Percentiles rank a stretch among this genome's conserved stretches.
Conservation (phyloP, 2,329 filamentous ascomycete species). For the Bipolaris zeicola region DNA sequence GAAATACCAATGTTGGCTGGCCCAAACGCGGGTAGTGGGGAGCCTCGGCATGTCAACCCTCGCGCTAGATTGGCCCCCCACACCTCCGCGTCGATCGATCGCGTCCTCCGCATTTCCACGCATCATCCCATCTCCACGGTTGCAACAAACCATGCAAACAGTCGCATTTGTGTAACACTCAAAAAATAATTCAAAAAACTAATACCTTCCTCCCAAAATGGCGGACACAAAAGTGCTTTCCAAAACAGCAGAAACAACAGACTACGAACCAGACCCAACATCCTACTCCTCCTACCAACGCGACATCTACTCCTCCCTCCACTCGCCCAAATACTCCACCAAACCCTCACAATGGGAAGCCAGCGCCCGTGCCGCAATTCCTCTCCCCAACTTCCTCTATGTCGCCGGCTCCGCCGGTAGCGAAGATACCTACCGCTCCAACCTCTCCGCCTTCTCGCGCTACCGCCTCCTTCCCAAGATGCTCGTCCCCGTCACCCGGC, state of each 20-base stretch:
- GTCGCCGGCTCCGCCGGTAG: slow-evolving; percentile 48
- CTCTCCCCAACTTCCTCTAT: slow-evolving; percentile 49
- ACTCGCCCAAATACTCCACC: slow-evolving; percentile 49
- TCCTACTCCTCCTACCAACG: slow-evolving; percentile 42
- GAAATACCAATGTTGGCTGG: too few species aligned
- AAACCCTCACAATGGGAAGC: slow-evolving; percentile 50
- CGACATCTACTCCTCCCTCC: slow-evolving; percentile 47
- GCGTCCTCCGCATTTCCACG: not conserved
- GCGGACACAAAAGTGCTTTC: not conserved
- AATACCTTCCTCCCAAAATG: not conserved
- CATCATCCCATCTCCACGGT: not conserved
- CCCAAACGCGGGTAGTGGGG: not conserved
- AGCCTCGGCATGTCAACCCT: not conserved
- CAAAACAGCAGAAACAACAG: slow-evolving; percentile 15
- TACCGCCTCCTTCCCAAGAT: slow-evolving; percentile 50
- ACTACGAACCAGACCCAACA: slow-evolving; percentile 46
- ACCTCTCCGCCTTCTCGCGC: slow-evolving; percentile 47
- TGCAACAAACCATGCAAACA: not conserved
- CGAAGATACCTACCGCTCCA: slow-evolving; percentile 45
- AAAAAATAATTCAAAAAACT: not conserved
- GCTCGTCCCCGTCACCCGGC: slow-evolving; percentile 47
- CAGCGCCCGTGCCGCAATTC: slow-evolving; percentile 41
- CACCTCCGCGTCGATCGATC: not conserved
- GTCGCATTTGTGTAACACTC: not conserved
- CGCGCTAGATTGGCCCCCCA: not conserved